Evolutionary conservation across 495 filamentous ascomycete genomes (phyloP).

Genomic region (Hypomontagnella monticulosa): DNA sequence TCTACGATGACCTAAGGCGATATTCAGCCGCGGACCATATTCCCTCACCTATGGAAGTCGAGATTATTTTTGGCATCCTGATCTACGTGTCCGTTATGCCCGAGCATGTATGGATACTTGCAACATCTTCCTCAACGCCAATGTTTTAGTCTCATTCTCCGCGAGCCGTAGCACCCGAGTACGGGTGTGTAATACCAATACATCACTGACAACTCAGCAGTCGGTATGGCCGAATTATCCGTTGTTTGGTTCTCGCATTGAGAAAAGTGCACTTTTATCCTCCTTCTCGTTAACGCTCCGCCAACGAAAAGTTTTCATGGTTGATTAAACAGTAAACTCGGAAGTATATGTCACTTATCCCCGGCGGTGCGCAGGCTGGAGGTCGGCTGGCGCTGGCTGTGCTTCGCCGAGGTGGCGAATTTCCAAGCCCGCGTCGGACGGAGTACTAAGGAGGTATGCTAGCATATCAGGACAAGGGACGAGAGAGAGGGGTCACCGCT

Average conservation of each 20-base stretch:
- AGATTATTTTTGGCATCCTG: constrained; percentile 36
- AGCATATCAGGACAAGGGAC: no score
- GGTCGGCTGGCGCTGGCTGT: constrained; percentile 7
- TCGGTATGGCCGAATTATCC: constrained; percentile 28
- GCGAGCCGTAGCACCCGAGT: constrained; percentile 29
- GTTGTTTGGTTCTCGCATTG: not conserved
- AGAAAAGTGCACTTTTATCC: constrained; percentile 32
- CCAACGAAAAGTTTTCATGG: not conserved
- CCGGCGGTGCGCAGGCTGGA: constrained; percentile 17
- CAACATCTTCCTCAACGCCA: constrained; percentile 2
- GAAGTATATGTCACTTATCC: constrained; percentile 10
- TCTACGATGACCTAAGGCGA: constrained; percentile 6
- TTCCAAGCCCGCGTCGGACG: constrained; percentile 1
- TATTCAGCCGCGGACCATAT: constrained; percentile 33
- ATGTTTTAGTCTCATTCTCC: not conserved
- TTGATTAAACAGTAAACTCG: constrained; percentile 12
- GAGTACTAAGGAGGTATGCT: no score
- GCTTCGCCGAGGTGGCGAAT: constrained; percentile 13
- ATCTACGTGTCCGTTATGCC: constrained; percentile 1
- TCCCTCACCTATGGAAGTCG: constrained; percentile 1
- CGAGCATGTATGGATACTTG: constrained; percentile 16
- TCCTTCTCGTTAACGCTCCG: not conserved
- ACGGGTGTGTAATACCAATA: constrained; percentile 28
- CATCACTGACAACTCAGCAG: constrained; percentile 37
- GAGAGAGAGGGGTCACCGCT: constrained; percentile 21